Conservation (phyloP, 768 basidiomycete genomes). For the Flagelloscypha sp. region DNA sequence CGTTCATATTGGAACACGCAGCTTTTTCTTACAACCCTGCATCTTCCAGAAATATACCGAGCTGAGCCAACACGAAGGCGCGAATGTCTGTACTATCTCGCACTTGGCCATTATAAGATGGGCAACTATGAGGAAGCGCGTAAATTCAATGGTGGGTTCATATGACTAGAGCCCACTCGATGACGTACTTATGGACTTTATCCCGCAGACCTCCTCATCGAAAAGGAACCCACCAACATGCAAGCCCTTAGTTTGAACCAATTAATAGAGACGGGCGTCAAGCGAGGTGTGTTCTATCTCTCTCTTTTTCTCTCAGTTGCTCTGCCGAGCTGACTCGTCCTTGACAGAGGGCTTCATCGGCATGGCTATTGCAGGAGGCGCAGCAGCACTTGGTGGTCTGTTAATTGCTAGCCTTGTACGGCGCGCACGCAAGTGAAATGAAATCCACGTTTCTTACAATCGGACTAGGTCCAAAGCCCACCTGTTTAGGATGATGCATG, state of each 20-base stretch:
- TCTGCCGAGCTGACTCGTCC: background rate
- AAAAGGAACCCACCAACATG: constrained; percentile 88
- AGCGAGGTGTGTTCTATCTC: constrained; percentile 51
- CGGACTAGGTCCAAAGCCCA: no score
- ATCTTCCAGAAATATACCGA: constrained; percentile 77
- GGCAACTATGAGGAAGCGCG: constrained; percentile 88
- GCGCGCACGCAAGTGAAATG: constrained; percentile 64
- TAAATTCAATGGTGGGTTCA: constrained; percentile 80
- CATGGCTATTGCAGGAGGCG: constrained; percentile 91
- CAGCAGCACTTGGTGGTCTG: constrained; percentile 75
- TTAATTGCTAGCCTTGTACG: constrained; percentile 72
- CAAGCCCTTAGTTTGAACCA: constrained; percentile 81
- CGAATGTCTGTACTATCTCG: constrained; percentile 96
- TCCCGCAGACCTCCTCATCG: constrained; percentile 64
- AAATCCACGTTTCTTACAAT: no score
- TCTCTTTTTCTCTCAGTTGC: background rate
- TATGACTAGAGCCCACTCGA: background rate
- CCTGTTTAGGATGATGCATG: no score
- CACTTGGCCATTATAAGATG: constrained; percentile 95
- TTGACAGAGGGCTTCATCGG: constrained; percentile 92
- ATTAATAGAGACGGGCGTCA: constrained; percentile 82
- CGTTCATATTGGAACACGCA: background rate
- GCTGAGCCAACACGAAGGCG: constrained; percentile 77
- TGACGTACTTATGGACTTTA: constrained; percentile 8
- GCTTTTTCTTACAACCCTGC: constrained; percentile 5